Evolutionary conservation across 257 asterid genomes (phyloP).

Genomic region (Solanum sparsipilum): DNA sequence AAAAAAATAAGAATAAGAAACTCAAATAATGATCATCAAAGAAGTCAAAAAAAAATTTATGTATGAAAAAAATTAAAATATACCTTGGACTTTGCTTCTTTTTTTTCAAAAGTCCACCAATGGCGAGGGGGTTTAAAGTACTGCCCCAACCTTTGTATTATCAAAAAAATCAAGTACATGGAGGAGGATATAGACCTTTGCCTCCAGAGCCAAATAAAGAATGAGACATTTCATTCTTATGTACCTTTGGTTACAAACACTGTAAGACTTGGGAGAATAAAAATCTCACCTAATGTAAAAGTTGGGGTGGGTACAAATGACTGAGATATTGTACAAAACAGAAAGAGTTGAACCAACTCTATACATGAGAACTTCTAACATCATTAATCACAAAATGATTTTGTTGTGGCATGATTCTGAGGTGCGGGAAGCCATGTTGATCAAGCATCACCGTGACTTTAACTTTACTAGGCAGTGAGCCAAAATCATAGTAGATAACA

Average conservation of each 20-base stretch:
- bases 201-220: background rate
- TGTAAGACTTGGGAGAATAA: background rate
- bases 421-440: background rate
- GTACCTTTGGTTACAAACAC: background rate
- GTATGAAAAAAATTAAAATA: too few relatives aligned
- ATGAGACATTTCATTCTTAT: background rate
- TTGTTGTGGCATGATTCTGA: background rate
- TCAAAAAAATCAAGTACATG: background rate
- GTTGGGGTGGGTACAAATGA: background rate
- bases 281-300: background rate
- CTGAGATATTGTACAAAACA: background rate
- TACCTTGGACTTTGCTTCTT: too few relatives aligned
- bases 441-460: background rate
- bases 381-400: background rate
- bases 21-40: too few relatives aligned
- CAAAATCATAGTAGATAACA: background rate
- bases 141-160: background rate
- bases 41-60: too few relatives aligned
- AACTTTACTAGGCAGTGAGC: background rate
- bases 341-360: background rate
- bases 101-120: background rate
- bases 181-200: background rate
- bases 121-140: background rate
- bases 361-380: background rate
- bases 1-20: too few relatives aligned